A percentile compares a stretch with the other conserved stretches of the same genome.
phyloP scores from a whole-genome alignment of 352 stramenopile species.

The Blastocystis sp. region DNA sequence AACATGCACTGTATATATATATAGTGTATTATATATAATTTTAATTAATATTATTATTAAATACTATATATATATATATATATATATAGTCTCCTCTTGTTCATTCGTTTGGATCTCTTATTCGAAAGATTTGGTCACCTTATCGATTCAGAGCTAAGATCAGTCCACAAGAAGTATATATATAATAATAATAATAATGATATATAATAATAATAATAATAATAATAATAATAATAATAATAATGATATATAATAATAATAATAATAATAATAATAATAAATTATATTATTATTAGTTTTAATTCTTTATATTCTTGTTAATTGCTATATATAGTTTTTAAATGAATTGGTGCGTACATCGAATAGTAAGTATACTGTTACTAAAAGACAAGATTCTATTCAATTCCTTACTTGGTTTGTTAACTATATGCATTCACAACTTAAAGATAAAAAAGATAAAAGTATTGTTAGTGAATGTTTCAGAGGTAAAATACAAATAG shows the following conservation, averaged over 20 bases:
- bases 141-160: constrained; percentile 92
- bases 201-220: too few species aligned
- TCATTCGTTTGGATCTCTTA: constrained; percentile 72
- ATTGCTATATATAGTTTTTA: too few species aligned
- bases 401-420: constrained; percentile 88
- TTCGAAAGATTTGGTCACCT: constrained; percentile 88
- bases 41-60: constrained; percentile 11
- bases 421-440: constrained; percentile 65
- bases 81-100: constrained; percentile 49
- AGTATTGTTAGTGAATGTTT: not conserved
- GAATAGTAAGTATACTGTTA: constrained; percentile 83
- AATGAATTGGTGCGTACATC: constrained; percentile 65
- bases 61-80: not conserved
- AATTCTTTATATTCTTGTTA: not conserved
- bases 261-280: not conserved
- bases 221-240: too few species aligned
- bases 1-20: constrained; percentile 37
- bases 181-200: too few species aligned
- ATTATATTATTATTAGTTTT: not conserved
- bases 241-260: too few species aligned
- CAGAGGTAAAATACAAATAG: constrained; percentile 36
- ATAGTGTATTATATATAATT: too few species aligned
- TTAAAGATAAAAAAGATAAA: constrained; percentile 40
- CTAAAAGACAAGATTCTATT: constrained; percentile 70
- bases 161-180: constrained; percentile 73